These are phyloP conservation scores for Allium fistulosum DNA, from an alignment of 106 monocot genomes.

Conservation along the genomic window DNA sequence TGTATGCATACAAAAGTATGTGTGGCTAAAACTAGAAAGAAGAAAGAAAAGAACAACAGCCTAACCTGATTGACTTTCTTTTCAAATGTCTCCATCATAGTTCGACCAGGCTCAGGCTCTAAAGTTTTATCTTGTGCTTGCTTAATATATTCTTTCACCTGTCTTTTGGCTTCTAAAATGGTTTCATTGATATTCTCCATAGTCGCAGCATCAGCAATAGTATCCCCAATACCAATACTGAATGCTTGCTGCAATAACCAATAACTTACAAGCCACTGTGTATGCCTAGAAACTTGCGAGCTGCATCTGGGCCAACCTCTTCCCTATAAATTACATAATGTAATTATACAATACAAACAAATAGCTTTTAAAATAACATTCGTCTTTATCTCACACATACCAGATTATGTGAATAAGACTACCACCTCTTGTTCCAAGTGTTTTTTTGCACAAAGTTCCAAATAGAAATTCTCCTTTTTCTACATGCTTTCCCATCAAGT, in stretches of 20 bases:
- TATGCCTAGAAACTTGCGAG: conserved; percentile 97
- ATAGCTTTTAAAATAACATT: background rate
- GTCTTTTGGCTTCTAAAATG: conserved; percentile 84
- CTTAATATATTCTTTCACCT: conserved; percentile 93
- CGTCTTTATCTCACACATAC: conserved; percentile 22
- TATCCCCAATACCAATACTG: conserved; percentile 98
- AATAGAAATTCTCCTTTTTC: conserved; percentile 87
- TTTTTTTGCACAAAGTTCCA: conserved; percentile 90
- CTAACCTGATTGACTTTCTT: conserved; percentile 92
- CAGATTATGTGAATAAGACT: conserved; percentile 97
- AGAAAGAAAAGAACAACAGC: background rate
- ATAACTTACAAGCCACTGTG: conserved; percentile 98
- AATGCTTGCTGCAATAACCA: no score
- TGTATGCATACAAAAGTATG: background rate
- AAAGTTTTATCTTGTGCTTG: conserved; percentile 71
- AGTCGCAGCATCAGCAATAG: conserved; percentile 92
- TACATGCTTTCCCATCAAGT: conserved; percentile 97
- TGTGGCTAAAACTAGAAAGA: no score
- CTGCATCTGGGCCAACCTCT: conserved; percentile 98
- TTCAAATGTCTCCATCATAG: conserved; percentile 98
- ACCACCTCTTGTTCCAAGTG: conserved; percentile 82
- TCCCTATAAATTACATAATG: no score
- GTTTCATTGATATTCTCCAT: conserved; percentile 99
- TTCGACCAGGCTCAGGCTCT: conserved; percentile 87
- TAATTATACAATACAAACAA: background rate